Evolutionary conservation across 768 basidiomycete species (phyloP).

Genomic region (Leucosporidium creatinivorum): DNA sequence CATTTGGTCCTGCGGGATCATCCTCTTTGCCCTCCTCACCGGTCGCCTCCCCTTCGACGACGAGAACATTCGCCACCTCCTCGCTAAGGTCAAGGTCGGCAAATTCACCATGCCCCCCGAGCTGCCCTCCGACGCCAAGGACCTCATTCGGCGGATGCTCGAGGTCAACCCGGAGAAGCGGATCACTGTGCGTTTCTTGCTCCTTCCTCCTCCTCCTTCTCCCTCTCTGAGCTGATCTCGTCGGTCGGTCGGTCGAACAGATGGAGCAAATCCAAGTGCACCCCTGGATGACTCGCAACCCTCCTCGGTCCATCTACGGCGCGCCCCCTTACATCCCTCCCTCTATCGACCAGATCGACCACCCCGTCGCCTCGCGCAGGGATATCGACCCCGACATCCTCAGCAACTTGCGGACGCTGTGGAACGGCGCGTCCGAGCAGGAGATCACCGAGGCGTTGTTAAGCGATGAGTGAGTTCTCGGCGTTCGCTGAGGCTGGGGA

Average conservation of each 20-base stretch:
- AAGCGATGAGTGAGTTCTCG: conserved; percentile 46
- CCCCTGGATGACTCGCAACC: conserved; percentile 62
- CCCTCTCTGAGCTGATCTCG: not conserved
- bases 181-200: conserved; percentile 58
- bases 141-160: conserved; percentile 79
- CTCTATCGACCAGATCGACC: conserved; percentile 58
- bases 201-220: conserved; percentile 11
- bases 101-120: conserved; percentile 73
- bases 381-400: conserved; percentile 85
- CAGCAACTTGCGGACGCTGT: conserved; percentile 81
- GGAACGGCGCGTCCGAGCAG: conserved; percentile 67
- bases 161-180: conserved; percentile 71
- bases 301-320: conserved; percentile 29
- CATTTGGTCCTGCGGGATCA: conserved; percentile 94
- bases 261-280: conserved; percentile 78
- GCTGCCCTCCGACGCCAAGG: conserved; percentile 73
- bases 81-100: conserved; percentile 79
- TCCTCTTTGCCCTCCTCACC: conserved; percentile 79
- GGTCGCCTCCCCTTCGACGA: conserved; percentile 92
- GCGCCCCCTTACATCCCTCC: conserved; percentile 25
- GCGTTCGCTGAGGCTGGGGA: not conserved
- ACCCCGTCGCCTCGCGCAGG: conserved; percentile 55
- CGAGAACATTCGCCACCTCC: conserved; percentile 59
- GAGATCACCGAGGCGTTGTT: conserved; percentile 63
- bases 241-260: too few species aligned